Percentiles rank a stretch among this genome's conserved stretches.
Evolutionary conservation across 495 filamentous ascomycete species (phyloP).

Genomic region (Polyplosphaeria fusca): DNA sequence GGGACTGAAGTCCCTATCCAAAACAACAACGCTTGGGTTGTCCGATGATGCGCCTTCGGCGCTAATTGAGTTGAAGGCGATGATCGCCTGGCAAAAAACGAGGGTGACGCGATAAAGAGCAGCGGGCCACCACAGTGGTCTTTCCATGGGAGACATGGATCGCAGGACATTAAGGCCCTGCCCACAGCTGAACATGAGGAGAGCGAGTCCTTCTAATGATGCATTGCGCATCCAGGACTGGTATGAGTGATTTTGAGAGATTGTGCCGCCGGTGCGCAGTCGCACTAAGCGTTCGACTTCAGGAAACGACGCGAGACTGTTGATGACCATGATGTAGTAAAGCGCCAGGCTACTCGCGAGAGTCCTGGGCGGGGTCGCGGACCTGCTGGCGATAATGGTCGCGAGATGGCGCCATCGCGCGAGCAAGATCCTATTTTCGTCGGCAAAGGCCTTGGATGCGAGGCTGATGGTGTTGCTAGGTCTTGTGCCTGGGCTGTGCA

Average conservation of each 20-base stretch:
- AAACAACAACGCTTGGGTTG: background rate
- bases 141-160: conserved; percentile 33
- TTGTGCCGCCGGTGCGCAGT: background rate
- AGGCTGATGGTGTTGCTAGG: background rate
- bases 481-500: background rate
- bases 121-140: conserved; percentile 54
- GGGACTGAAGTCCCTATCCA: background rate
- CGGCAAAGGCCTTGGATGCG: conserved; percentile 1
- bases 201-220: background rate
- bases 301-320: conserved; percentile 10
- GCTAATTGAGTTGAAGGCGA: background rate
- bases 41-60: background rate
- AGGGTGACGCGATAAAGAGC: conserved; percentile 53
- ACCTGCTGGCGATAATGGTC: background rate
- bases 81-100: conserved; percentile 28
- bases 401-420: conserved; percentile 3
- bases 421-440: conserved; percentile 1
- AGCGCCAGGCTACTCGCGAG: background rate
- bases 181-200: conserved; percentile 10
- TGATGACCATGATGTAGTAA: conserved; percentile 12
- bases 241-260: background rate
- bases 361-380: background rate
- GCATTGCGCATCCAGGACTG: background rate
- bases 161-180: conserved; percentile 4
- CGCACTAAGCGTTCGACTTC: conserved; percentile 2